Percentiles rank a stretch among this genome's conserved stretches.
Evolutionary conservation across 495 filamentous ascomycete species (phyloP).

Genomic region (Penicillium cinerascens): DNA sequence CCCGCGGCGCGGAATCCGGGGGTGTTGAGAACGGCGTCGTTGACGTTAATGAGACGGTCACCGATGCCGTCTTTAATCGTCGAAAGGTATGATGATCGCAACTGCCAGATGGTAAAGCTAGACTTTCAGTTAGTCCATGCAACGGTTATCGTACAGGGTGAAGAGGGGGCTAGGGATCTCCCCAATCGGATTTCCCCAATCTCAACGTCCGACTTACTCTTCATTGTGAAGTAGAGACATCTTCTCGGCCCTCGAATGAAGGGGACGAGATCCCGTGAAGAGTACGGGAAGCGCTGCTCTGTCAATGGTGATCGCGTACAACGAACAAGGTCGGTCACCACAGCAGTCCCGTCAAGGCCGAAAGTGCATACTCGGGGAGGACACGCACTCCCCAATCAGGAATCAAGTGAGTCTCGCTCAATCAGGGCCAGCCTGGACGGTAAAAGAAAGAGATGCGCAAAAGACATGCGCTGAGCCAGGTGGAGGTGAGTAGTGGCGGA

Average conservation of each 20-base stretch:
- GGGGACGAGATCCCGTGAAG: slow-evolving; percentile 1
- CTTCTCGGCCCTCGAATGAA: slow-evolving; percentile 7
- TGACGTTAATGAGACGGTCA: slow-evolving; percentile 89
- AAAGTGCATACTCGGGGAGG: slow-evolving; percentile 16
- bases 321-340: background rate
- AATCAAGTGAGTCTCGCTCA: slow-evolving; percentile 12
- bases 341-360: slow-evolving; percentile 1
- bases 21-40: slow-evolving; percentile 84
- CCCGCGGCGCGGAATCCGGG: slow-evolving; percentile 95
- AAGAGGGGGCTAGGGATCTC: slow-evolving; percentile 4
- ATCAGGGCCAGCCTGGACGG: slow-evolving; percentile 40
- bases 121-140: slow-evolving; percentile 18
- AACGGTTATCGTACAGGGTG: background rate
- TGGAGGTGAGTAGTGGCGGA: slow-evolving; percentile 2
- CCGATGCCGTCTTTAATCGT: slow-evolving; percentile 92
- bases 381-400: slow-evolving; percentile 1
- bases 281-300: background rate
- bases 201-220: slow-evolving; percentile 61
- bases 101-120: slow-evolving; percentile 89
- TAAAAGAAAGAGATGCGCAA: slow-evolving; percentile 9
- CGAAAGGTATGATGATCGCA: slow-evolving; percentile 87
- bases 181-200: background rate
- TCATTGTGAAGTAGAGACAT: slow-evolving; percentile 98
- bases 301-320: slow-evolving; percentile 4
- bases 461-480: slow-evolving; percentile 11